phyloP scores from a whole-genome alignment of 2,329 filamentous ascomycete genomes.

The Talaromyces amestolkiae region DNA sequence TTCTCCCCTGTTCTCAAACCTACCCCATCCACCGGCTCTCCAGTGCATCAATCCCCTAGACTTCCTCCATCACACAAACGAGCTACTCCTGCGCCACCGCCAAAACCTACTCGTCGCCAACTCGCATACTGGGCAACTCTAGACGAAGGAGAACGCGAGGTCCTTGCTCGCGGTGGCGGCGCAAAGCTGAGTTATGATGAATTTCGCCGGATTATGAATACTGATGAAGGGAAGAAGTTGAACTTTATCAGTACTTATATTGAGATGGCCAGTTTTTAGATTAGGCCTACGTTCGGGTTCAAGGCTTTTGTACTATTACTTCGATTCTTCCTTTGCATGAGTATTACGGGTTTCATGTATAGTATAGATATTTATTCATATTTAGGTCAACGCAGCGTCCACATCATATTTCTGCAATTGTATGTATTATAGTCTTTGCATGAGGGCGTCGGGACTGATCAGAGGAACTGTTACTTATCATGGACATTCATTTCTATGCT shows the following conservation, averaged over 20 bases:
- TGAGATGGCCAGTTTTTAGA: constrained; percentile 64
- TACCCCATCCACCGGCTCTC: constrained; percentile 24
- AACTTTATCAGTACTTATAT: constrained; percentile 90
- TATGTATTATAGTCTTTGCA: not conserved
- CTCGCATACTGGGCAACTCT: constrained; percentile 52
- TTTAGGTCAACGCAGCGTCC: not conserved
- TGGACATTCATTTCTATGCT: no score
- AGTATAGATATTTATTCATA: not conserved
- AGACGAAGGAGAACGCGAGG: constrained; percentile 68
- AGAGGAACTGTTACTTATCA: no score
- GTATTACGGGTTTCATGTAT: not conserved
- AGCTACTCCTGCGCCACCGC: constrained; percentile 10
- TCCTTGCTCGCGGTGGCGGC: constrained; percentile 64
- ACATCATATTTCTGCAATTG: not conserved
- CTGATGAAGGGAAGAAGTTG: constrained; percentile 64
- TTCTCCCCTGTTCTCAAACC: constrained; percentile 36
- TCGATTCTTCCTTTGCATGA: not conserved
- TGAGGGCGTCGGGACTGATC: not conserved
- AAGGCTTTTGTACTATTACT: not conserved
- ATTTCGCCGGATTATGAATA: constrained; percentile 72
- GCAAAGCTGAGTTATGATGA: constrained; percentile 75
- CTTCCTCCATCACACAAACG: constrained; percentile 23
- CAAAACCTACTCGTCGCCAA: constrained; percentile 31
- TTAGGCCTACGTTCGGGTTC: not conserved
- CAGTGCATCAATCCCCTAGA: constrained; percentile 19